A percentile compares a stretch with the other conserved stretches of the same genome.
Evolutionary conservation across 306 rosid genomes (phyloP).

Genomic region (Senna siamea): DNA sequence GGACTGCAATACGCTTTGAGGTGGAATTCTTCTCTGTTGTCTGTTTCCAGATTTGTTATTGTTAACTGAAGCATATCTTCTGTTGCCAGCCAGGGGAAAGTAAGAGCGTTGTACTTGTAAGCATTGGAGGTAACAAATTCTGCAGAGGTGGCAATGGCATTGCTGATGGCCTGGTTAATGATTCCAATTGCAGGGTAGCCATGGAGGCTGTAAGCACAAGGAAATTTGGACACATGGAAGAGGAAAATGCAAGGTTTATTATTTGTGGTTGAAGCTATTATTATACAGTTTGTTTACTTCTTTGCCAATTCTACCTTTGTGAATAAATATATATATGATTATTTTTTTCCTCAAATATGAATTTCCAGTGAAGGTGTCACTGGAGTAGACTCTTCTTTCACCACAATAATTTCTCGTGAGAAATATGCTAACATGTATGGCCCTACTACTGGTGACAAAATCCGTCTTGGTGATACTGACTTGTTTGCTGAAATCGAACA

Average conservation of each 20-base stretch:
- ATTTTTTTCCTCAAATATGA: conserved; percentile 50
- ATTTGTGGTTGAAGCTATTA: conserved; percentile 33
- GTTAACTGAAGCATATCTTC: conserved; percentile 32
- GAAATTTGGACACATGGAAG: conserved; percentile 59
- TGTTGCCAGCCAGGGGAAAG: conserved; percentile 80
- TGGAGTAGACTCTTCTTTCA: conserved; percentile 55
- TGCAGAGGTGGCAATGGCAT: conserved; percentile 84
- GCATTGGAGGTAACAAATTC: conserved; percentile 78
- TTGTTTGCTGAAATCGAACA: conserved; percentile 84
- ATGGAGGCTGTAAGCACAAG: conserved; percentile 55
- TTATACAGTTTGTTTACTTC: conserved; percentile 27
- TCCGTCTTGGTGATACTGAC: conserved; percentile 90
- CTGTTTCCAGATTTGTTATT: conserved; percentile 17
- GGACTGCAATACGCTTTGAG: conserved; percentile 91
- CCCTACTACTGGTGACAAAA: conserved; percentile 87
- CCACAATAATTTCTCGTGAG: conserved; percentile 62
- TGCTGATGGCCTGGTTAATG: conserved; percentile 68
- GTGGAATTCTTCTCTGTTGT: conserved; percentile 45
- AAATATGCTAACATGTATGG: conserved; percentile 85
- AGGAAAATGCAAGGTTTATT: conserved; percentile 65
- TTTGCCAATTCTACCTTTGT: conserved; percentile 24
- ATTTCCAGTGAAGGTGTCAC: conserved; percentile 81
- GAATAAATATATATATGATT: conserved; percentile 13
- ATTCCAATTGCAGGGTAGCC: conserved; percentile 50
- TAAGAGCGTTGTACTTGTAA: conserved; percentile 75